These are phyloP conservation scores for Lepraria neglecta DNA, from an alignment of 495 filamentous ascomycete species.

Conservation along the genomic window DNA sequence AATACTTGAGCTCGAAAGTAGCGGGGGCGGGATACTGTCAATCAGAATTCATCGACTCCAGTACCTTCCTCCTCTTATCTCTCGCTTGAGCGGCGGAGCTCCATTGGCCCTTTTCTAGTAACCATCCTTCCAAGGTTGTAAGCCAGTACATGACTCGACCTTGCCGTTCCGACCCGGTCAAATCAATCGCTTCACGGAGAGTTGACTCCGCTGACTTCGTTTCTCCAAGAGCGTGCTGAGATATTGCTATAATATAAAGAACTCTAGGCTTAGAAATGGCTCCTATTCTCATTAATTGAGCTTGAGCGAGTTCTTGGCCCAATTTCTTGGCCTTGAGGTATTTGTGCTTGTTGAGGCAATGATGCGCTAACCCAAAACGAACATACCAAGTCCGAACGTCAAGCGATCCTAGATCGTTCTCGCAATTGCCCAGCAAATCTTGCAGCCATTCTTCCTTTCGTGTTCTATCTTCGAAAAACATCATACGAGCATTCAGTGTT, in stretches of 20 bases:
- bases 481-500: not conserved
- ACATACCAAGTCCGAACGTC: not conserved
- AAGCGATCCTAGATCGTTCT: not conserved
- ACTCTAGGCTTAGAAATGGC: too few species aligned
- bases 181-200: not conserved
- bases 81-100: constrained; percentile 23
- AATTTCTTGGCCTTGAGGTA: not conserved
- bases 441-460: not conserved
- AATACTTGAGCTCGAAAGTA: not conserved
- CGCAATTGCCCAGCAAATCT: not conserved
- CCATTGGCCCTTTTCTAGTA: constrained; percentile 26
- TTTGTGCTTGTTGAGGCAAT: not conserved
- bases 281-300: not conserved
- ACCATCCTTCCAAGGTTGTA: not conserved
- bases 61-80: not conserved
- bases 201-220: not conserved
- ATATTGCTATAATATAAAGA: not conserved
- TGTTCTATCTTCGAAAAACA: fast-evolving
- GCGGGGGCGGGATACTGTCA: not conserved
- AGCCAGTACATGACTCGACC: not conserved
- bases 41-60: not conserved
- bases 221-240: constrained; percentile 2
- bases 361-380: not conserved
- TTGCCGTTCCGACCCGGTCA: not conserved
- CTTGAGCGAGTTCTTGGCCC: not conserved